Conservation (phyloP, 2,329 filamentous ascomycete species). For the Akanthomyces uredinophilus region DNA sequence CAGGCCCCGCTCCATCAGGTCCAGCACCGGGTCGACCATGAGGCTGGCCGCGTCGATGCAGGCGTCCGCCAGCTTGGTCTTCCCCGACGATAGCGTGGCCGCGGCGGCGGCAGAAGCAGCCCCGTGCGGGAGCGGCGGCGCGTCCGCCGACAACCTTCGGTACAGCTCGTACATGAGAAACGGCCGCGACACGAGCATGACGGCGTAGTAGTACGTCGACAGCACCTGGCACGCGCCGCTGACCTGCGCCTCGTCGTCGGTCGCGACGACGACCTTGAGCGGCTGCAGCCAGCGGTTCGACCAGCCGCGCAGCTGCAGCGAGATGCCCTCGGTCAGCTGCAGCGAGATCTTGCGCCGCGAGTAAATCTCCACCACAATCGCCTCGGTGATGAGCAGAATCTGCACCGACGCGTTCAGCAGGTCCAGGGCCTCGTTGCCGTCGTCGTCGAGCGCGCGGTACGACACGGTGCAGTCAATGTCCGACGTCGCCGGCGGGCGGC, state of each 20-base stretch:
- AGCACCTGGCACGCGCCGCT: conserved; percentile 48
- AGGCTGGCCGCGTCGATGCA: conserved; percentile 51
- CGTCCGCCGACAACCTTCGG: conserved; percentile 38
- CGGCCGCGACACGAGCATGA: conserved; percentile 51
- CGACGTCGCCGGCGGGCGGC: conserved; percentile 47
- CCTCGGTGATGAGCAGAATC: conserved; percentile 47
- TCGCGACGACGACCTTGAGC: conserved; percentile 35
- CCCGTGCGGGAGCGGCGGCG: conserved; percentile 16
- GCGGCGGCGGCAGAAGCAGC: no score
- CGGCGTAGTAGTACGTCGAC: conserved; percentile 50
- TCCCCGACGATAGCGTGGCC: conserved; percentile 33
- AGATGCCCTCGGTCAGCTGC: conserved; percentile 49
- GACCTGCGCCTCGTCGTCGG: conserved; percentile 25
- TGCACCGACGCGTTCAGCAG: conserved; percentile 48
- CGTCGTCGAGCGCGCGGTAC: conserved; percentile 33
- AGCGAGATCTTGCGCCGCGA: conserved; percentile 49
- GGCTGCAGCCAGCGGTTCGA: conserved; percentile 42
- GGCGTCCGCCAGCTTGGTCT: conserved; percentile 47
- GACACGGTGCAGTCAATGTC: conserved; percentile 51
- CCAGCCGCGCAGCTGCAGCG: conserved; percentile 48
- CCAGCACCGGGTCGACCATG: conserved; percentile 46
- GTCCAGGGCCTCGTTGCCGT: conserved; percentile 37
- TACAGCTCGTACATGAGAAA: conserved; percentile 53
- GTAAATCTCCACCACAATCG: conserved; percentile 47
- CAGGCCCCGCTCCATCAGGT: conserved; percentile 37